Percentiles rank a stretch among this genome's conserved stretches.
Conservation (phyloP, 2,329 filamentous ascomycete genomes). For the Pseudopithomyces maydicus region DNA sequence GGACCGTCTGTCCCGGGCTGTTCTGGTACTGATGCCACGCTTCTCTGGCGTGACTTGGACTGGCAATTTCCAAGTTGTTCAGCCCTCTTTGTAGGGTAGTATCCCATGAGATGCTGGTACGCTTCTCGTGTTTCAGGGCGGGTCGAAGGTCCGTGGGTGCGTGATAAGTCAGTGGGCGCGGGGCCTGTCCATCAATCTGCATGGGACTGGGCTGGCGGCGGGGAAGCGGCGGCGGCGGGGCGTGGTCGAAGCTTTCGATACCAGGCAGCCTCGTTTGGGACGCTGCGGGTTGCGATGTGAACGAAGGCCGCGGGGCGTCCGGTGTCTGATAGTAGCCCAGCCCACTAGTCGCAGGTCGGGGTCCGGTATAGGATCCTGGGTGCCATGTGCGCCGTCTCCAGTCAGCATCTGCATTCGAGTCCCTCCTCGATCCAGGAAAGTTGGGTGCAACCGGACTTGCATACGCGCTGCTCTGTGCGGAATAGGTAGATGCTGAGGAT, state of each 20-base stretch:
- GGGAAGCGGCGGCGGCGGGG: conserved; percentile 67
- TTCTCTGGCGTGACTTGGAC: conserved; percentile 44
- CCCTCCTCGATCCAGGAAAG: conserved; percentile 67
- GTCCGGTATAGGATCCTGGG: conserved; percentile 69
- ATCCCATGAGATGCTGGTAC: conserved; percentile 62
- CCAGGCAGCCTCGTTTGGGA: conserved; percentile 76
- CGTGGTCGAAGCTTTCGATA: conserved; percentile 88
- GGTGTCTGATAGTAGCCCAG: conserved; percentile 77
- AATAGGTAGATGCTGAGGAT: conserved; percentile 60
- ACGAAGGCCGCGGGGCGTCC: conserved; percentile 62
- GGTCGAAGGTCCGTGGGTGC: conserved; percentile 33
- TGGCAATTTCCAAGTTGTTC: conserved; percentile 68
- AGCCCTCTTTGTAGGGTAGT: conserved; percentile 69
- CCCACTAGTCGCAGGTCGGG: conserved; percentile 70
- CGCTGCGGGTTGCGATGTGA: conserved; percentile 59
- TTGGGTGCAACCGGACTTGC: conserved; percentile 70
- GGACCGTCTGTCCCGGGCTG: conserved; percentile 23
- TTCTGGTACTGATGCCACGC: conserved; percentile 39
- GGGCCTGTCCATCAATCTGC: conserved; percentile 67
- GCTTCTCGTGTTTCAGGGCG: conserved; percentile 34
- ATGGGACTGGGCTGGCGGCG: conserved; percentile 74
- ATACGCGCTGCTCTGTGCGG: conserved; percentile 63
- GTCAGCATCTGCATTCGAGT: conserved; percentile 75
- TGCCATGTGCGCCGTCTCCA: conserved; percentile 91
- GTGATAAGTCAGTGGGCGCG: conserved; percentile 45